Conservation (phyloP, 2,329 filamentous ascomycete species). For the Cytospora schulzeri region DNA sequence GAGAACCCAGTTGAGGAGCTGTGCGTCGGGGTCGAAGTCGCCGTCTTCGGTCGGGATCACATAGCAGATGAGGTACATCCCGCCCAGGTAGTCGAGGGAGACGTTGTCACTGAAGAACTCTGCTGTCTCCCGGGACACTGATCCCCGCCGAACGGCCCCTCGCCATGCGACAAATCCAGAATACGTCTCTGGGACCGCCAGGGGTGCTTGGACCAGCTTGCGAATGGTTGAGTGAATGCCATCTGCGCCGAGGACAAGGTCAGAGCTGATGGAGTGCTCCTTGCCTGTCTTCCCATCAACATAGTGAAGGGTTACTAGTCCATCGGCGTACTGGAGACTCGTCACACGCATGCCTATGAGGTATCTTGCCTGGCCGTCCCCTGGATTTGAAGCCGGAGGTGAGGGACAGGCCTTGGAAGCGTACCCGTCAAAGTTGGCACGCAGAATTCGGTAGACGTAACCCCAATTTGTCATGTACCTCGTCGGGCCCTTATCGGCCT, state of each 20-base stretch:
- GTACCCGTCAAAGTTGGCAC: conserved; percentile 44
- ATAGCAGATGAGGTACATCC: conserved; percentile 38
- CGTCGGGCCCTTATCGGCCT: conserved; percentile 26
- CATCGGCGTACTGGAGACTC: conserved; percentile 24
- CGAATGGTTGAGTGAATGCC: conserved; percentile 38
- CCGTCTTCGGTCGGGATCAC: conserved; percentile 48
- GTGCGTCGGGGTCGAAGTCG: conserved; percentile 40
- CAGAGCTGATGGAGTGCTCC: conserved; percentile 38
- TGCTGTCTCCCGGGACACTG: conserved; percentile 30
- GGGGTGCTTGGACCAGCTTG: conserved; percentile 30
- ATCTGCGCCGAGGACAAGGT: conserved; percentile 37
- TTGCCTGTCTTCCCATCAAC: conserved; percentile 31
- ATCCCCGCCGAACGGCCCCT: conserved; percentile 31
- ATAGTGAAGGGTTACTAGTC: conserved; percentile 29
- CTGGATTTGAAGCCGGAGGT: conserved; percentile 28
- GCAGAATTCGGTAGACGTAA: conserved; percentile 41
- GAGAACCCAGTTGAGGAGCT: conserved; percentile 51
- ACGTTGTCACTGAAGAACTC: conserved; percentile 30
- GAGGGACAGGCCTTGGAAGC: conserved; percentile 31
- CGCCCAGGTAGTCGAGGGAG: conserved; percentile 24
- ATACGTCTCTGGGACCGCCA: conserved; percentile 28
- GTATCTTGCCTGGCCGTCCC: conserved; percentile 32
- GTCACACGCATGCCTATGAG: conserved; percentile 32
- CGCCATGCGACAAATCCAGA: conserved; percentile 37
- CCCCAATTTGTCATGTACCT: conserved; percentile 46